These are phyloP conservation scores for Waltergamsia citrina DNA, from an alignment of 2,329 filamentous ascomycete genomes.

Conservation along the genomic window DNA sequence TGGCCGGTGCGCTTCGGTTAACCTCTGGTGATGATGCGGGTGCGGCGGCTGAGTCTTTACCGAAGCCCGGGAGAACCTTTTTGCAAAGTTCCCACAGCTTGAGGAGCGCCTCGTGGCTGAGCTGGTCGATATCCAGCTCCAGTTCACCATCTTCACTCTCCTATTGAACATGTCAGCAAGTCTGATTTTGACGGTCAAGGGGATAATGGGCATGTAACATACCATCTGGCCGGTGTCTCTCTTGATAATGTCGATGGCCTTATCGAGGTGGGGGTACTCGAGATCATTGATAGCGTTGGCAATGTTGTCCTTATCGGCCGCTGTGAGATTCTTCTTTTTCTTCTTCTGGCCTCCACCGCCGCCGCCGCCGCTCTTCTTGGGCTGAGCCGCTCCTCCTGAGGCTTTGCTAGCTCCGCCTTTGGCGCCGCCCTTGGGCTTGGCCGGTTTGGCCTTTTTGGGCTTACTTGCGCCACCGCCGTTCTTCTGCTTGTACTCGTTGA, in stretches of 20 bases:
- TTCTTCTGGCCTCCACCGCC: conserved; percentile 29
- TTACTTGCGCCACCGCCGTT: conserved; percentile 32
- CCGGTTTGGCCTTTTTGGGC: conserved; percentile 51
- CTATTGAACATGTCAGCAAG: conserved; percentile 18
- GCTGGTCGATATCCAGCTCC: conserved; percentile 49
- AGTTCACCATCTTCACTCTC: conserved; percentile 51
- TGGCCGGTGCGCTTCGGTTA: conserved; percentile 14
- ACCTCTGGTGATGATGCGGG: conserved; percentile 18
- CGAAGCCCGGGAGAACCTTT: conserved; percentile 30
- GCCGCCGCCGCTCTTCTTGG: conserved; percentile 20
- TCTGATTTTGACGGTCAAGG: not conserved
- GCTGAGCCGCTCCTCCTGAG: conserved; percentile 13
- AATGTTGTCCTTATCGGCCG: conserved; percentile 83
- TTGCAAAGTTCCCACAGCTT: conserved; percentile 40
- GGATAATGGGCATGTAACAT: conserved; percentile 27
- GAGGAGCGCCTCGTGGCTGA: conserved; percentile 43
- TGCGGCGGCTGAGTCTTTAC: conserved; percentile 18
- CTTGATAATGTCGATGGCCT: conserved; percentile 84
- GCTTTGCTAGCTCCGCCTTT: conserved; percentile 42
- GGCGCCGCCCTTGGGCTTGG: conserved; percentile 44
- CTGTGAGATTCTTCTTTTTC: conserved; percentile 49
- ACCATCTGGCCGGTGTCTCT: conserved; percentile 70
- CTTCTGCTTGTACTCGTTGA: conserved; percentile 37
- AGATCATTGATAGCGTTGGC: conserved; percentile 77
- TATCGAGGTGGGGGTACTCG: conserved; percentile 65